Conservation (phyloP, 345 rosid genomes). For the Sisymbrium altissimum region DNA sequence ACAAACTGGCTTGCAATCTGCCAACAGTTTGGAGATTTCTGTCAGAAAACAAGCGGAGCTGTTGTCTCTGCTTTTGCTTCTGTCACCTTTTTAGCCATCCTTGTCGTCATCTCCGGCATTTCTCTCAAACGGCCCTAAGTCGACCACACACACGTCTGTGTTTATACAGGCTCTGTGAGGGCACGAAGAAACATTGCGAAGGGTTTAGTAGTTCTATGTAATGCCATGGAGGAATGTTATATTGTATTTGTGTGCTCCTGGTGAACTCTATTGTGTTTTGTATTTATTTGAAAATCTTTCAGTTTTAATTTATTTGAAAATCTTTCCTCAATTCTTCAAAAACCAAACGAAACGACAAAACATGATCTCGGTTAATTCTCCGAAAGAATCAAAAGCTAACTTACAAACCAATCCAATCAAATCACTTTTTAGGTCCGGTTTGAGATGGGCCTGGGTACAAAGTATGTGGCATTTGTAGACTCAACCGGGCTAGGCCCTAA, state of each 20-base stretch:
- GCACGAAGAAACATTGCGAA: not conserved
- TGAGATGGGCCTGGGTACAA: not conserved
- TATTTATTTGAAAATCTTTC: not conserved
- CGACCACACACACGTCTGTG: not conserved
- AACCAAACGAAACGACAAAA: too few species aligned
- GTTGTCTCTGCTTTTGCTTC: conserved; percentile 63
- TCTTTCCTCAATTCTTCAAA: too few species aligned
- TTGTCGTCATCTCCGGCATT: conserved; percentile 50
- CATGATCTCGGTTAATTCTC: too few species aligned
- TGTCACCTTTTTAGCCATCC: conserved; percentile 39
- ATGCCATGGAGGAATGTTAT: not conserved
- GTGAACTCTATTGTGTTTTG: not conserved
- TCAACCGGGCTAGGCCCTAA: not conserved
- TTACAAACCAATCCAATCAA: too few species aligned
- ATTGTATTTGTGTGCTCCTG: conserved; percentile 9
- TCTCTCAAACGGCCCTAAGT: conserved; percentile 40
- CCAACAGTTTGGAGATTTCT: conserved; percentile 69
- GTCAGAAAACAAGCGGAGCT: conserved; percentile 62
- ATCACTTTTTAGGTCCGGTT: too few species aligned
- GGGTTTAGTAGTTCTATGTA: conserved; percentile 9
- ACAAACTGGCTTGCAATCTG: conserved; percentile 70
- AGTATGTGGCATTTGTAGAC: not conserved
- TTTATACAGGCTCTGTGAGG: not conserved
- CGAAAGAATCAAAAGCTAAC: too few species aligned
- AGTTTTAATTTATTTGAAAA: too few species aligned